These are phyloP conservation scores for Cornus suecica DNA, from an alignment of 148 eudicot species.

Conservation along the genomic window DNA sequence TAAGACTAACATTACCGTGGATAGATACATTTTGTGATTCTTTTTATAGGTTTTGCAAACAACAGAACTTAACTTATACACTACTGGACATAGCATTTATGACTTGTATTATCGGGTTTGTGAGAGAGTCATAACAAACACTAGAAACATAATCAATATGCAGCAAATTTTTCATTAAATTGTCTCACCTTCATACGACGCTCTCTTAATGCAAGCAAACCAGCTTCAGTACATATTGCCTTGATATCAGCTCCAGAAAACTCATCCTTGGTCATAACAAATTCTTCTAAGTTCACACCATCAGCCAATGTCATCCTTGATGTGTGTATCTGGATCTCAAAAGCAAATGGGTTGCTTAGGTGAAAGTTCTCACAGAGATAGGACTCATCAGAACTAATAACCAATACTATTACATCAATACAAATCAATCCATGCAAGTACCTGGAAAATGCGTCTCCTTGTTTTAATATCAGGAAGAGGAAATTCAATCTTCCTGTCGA, in stretches of 20 bases:
- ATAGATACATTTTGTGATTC: not conserved
- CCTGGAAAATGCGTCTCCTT: conserved; percentile 89
- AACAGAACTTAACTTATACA: not conserved
- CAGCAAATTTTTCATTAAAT: not conserved
- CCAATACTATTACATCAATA: not conserved
- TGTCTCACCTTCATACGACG: conserved; percentile 91
- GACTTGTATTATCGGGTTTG: not conserved
- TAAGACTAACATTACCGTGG: not conserved
- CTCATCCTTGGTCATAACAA: conserved; percentile 99
- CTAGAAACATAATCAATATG: not conserved
- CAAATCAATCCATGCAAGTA: conserved; percentile 12
- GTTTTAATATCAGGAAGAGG: conserved; percentile 98
- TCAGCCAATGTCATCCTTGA: conserved; percentile 93
- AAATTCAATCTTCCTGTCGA: conserved; percentile 91
- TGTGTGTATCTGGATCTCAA: conserved; percentile 69
- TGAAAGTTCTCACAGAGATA: not conserved
- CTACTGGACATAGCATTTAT: not conserved
- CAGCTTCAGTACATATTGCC: conserved; percentile 99
- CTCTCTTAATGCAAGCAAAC: conserved; percentile 90
- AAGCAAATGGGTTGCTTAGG: conserved; percentile 3
- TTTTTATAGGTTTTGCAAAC: no score
- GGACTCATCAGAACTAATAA: not conserved
- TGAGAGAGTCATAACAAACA: not conserved
- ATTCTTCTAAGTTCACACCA: conserved; percentile 96
- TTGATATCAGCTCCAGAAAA: conserved; percentile 98